Base-by-base conservation (phyloP, 768 basidiomycete genomes). In the Candolleomyces efflorescens region DNA sequence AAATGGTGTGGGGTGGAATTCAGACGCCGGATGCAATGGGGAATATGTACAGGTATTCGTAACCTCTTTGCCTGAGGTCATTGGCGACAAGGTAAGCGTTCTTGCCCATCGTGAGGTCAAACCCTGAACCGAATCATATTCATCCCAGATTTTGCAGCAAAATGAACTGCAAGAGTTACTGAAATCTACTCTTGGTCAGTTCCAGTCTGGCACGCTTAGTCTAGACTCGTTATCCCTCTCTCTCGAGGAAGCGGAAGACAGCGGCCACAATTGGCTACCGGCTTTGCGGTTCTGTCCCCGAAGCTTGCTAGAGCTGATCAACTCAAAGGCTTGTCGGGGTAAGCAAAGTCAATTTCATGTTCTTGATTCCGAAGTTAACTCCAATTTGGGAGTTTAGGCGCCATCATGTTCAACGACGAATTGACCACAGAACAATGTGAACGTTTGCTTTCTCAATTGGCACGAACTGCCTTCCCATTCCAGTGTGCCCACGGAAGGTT, bases 271-370 rank as follows among this genome's bases (percentile, higher is more conserved):
- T 66, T 92, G 92, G 93, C 71, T 89, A 65, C 82, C 80, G 65
- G 86, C 84, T 46, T 69, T 95, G 41, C 83, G 90, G 23, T 85
- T 82, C 79, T 94, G 91, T 69, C 97, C 97, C n/a, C 79, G 77
- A 52, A 84, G 82, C 54, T 76, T 98, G 53, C 70, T 94, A 13
- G 91, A 94, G 37, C 72, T 99, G 61, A 78, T 93, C 63, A 95
- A 98, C 70, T 97, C 94, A 10, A 95, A 93, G 73, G 97, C 97
- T 22, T 99, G 97, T 67, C 79, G 97, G 75, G 95, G 96, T 88
- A 67, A 62, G 80, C 68, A 48, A 6, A 23, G 18, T 45, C 54
- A 32, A 47, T 37, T 32, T 12, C 32, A 32, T 32, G 32, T 32
- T 32, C 32, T 32, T 39, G 53, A n/a, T 65, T 52, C 43, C 27